These are phyloP conservation scores for Geotrichum bryndzae DNA, from an alignment of 1,139 yeast species.

Conservation along the genomic window DNA sequence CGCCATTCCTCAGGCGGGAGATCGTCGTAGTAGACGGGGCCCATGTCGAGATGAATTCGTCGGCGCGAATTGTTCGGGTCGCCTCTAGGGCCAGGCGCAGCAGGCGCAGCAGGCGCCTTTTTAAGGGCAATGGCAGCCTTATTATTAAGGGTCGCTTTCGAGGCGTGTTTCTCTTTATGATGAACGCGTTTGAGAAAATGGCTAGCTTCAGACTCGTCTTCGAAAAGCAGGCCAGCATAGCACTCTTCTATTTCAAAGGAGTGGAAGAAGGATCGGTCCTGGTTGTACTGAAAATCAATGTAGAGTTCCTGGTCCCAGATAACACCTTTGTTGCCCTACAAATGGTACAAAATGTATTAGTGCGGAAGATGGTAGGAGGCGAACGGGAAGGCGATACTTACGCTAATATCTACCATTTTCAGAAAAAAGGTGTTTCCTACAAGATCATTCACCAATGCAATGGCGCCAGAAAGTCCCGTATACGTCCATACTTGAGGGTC, in stretches of 20 bases:
- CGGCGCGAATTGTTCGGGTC: slow-evolving; percentile 40
- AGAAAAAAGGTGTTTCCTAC: slow-evolving; percentile 92
- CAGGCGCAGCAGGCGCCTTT: slow-evolving; percentile 35
- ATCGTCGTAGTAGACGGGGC: slow-evolving; percentile 64
- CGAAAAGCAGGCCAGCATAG: slow-evolving; percentile 80
- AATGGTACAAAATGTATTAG: neutral
- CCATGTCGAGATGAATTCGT: slow-evolving; percentile 50
- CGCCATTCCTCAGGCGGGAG: slow-evolving; percentile 87
- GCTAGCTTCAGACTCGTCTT: slow-evolving; percentile 81
- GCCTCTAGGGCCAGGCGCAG: slow-evolving; percentile 71
- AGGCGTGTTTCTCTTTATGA: slow-evolving; percentile 73
- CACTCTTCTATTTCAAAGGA: slow-evolving; percentile 91
- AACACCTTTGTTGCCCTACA: slow-evolving; percentile 72
- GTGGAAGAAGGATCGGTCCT: slow-evolving; percentile 91
- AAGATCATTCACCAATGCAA: slow-evolving; percentile 79
- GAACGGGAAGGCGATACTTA: slow-evolving; percentile 6
- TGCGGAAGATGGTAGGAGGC: neutral
- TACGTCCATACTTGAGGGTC: slow-evolving; percentile 74
- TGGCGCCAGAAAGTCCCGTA: slow-evolving; percentile 86
- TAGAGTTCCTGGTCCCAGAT: slow-evolving; percentile 96
- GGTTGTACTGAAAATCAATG: slow-evolving; percentile 80
- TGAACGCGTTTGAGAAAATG: slow-evolving; percentile 74
- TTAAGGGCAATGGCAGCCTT: slow-evolving; percentile 81
- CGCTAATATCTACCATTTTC: slow-evolving; percentile 70
- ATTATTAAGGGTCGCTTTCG: slow-evolving; percentile 77